Evolutionary conservation across 176 grass and related monocot species (phyloP), one percentile per base, ranked within the genome.

Genomic region (Saccharum spontaneum): DNA sequence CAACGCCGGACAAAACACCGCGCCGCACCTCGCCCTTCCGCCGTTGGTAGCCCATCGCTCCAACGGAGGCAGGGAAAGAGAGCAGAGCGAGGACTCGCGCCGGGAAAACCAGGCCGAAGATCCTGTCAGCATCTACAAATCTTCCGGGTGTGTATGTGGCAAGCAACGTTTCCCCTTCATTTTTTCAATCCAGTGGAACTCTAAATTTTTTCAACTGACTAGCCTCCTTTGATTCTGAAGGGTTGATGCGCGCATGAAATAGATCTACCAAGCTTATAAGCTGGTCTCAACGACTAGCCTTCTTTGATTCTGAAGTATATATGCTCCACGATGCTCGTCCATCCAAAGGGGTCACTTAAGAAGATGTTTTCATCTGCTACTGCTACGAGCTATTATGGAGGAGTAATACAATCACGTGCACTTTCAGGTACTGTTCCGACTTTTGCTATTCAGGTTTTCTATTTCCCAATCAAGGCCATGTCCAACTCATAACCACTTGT

Each of bases 321-420:
- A 80, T 76, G 83, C 70, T 39, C 39, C 43, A 77, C 34, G 49
- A 94, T 94, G 92, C 71, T 84, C 50, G 59, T 91, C 50, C 81
- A 68, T 24, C 20, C 73, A 23, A 94, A 82, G 89, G 43, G 81
- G 18, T n/a, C 49, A 54, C 3, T 89, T 22, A 87, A 55, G 54
- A 77, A 81, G 79, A 94, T 94, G 92, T 40, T 84, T 80, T 85
- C 86, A 34, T 55, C 52, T 55, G 18, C 50, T 54, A 28, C 57
- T 82, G 79, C 83, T 45, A 73, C n/a, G 16, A 37, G 8, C 78
- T 88, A 84, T 45, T 87, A 66, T 46, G 71, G 38, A 7, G 87
- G 79, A 16, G 22, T 67, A 30, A 68, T 75, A 6, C 28, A 38
- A 6, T 69, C 77, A 69, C 31, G 16, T 65, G 1, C 57, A 18